These are phyloP conservation scores for Arthrobotrys entomopaga DNA, from an alignment of 2,329 filamentous ascomycete genomes.

Conservation along the genomic window DNA sequence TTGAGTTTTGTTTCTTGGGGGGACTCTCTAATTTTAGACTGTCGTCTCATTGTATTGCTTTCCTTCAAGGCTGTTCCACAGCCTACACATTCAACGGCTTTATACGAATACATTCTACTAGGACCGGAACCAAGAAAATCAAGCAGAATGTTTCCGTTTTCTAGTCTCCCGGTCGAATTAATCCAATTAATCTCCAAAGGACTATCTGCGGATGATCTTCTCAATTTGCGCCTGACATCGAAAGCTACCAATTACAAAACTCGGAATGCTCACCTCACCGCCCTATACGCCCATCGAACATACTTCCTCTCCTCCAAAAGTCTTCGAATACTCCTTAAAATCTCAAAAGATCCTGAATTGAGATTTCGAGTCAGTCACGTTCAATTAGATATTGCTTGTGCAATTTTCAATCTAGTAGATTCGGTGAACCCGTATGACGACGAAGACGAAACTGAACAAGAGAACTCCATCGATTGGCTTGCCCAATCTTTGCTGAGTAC, in stretches of 20 bases:
- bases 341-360: neutral
- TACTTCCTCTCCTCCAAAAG: conserved; percentile 11
- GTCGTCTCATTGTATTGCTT: too few species aligned
- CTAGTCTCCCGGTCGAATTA: conserved; percentile 10
- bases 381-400: conserved; percentile 14
- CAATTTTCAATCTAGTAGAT: conserved; percentile 9
- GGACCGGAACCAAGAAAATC: too few species aligned
- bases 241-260: conserved; percentile 7
- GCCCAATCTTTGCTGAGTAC: neutral
- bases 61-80: too few species aligned
- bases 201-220: conserved; percentile 4
- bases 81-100: too few species aligned
- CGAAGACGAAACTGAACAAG: neutral
- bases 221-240: conserved; percentile 13
- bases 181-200: neutral
- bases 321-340: conserved; percentile 12
- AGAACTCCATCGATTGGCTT: neutral
- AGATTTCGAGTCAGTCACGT: conserved; percentile 26
- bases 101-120: too few species aligned
- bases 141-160: conserved; percentile 1
- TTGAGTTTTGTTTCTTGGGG: too few species aligned
- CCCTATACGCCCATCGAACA: neutral
- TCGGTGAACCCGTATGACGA: neutral
- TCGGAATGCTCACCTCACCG: conserved; percentile 3
- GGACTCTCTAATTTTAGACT: too few species aligned